Percentiles rank a stretch among this genome's conserved stretches.
Conservation (phyloP, 331 rosid species). For the Phaseolus coccineus region DNA sequence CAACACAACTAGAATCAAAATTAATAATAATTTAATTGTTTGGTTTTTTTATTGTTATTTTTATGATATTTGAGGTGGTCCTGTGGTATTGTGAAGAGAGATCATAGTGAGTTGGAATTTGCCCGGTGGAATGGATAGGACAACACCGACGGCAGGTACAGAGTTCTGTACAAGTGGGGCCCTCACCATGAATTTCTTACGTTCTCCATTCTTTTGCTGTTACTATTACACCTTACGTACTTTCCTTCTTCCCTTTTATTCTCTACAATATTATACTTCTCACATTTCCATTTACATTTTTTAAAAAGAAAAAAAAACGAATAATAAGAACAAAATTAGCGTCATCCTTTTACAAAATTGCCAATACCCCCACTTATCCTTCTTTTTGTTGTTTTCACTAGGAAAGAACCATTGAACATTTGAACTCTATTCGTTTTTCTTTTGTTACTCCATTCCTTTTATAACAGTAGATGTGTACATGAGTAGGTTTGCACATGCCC, state of each 20-base stretch:
- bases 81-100: constrained; percentile 3
- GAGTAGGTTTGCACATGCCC: constrained; percentile 5
- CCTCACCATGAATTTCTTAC: constrained; percentile 52
- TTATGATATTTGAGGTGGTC: neutral
- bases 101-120: constrained; percentile 22
- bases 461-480: neutral
- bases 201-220: constrained; percentile 12
- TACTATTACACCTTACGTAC: constrained; percentile 41
- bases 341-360: neutral
- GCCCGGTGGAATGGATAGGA: constrained; percentile 62
- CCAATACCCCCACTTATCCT: neutral
- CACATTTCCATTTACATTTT: too few species aligned
- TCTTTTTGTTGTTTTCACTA: neutral
- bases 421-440: neutral
- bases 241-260: neutral
- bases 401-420: neutral
- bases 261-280: too few species aligned
- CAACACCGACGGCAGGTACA: constrained; percentile 87
- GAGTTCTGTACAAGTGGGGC: constrained; percentile 56
- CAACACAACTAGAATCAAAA: neutral
- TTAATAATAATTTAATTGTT: neutral
- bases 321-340: neutral
- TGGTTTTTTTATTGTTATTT: neutral
- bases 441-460: constrained; percentile 4
- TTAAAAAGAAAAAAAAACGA: too few species aligned